Conservation (phyloP, 2,329 filamentous ascomycete species). For the Claviceps fusiformis region DNA sequence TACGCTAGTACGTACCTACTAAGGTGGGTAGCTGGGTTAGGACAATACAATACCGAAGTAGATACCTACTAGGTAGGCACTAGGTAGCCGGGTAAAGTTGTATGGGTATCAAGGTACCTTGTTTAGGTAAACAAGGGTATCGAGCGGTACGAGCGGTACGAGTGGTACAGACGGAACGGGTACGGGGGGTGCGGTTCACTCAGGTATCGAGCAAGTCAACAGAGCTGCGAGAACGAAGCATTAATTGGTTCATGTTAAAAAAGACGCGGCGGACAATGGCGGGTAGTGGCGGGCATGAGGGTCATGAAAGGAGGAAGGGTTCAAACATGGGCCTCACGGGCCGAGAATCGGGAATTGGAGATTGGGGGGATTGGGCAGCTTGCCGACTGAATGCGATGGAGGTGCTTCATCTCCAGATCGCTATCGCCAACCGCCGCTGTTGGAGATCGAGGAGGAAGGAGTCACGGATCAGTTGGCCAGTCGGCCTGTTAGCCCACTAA, state of each 20-base stretch:
- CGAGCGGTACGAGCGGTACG: background rate
- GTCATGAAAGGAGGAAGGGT: too few species aligned
- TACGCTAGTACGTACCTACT: too few species aligned
- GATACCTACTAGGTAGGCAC: too few species aligned
- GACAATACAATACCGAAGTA: too few species aligned
- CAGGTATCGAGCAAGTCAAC: background rate
- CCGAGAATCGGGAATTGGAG: too few species aligned
- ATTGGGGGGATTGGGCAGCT: background rate
- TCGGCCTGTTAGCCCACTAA: background rate
- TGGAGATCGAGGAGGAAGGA: constrained; percentile 5
- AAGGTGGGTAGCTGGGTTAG: too few species aligned
- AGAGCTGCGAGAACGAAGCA: background rate
- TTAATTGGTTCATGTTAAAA: background rate
- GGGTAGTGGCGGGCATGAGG: background rate
- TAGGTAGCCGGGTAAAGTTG: too few species aligned
- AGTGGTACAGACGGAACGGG: background rate
- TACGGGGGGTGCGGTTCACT: too few species aligned
- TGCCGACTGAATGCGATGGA: background rate
- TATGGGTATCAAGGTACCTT: too few species aligned
- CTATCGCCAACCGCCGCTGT: background rate
- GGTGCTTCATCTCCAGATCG: constrained; percentile 4
- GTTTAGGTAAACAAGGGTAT: background rate
- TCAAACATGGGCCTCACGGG: too few species aligned
- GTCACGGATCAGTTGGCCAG: background rate
- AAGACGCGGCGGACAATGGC: background rate